phyloP scores from a whole-genome alignment of 75 land plant species.

The Pinus taeda region DNA sequence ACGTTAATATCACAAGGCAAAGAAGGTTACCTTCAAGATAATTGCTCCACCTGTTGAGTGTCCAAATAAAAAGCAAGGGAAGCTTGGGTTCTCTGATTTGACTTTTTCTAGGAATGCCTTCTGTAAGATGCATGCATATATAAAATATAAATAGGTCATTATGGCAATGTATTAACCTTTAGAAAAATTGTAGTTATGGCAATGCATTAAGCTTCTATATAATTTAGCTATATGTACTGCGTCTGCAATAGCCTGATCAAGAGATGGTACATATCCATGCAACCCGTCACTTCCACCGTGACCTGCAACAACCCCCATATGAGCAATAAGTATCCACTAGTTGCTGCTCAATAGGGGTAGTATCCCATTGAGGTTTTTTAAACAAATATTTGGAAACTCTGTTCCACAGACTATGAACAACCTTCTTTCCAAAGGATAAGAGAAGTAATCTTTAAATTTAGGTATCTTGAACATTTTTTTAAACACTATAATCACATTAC shows the following conservation, averaged over 20 bases:
- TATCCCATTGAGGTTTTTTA: too few species aligned
- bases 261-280: constrained; percentile 91
- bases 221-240: constrained; percentile 35
- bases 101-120: constrained; percentile 52
- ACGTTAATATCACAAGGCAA: not conserved
- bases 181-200: not conserved
- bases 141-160: not conserved
- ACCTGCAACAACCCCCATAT: constrained; percentile 30
- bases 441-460: not conserved
- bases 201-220: not conserved
- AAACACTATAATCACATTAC: not conserved
- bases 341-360: too few species aligned
- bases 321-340: too few species aligned
- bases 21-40: constrained; percentile 58
- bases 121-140: constrained; percentile 23
- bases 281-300: constrained; percentile 97
- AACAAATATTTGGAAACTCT: too few species aligned
- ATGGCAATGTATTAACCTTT: not conserved
- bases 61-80: constrained; percentile 86
- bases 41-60: constrained; percentile 97
- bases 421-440: not conserved
- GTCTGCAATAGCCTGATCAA: constrained; percentile 75
- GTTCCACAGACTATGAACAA: not conserved
- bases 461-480: not conserved
- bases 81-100: constrained; percentile 57